A percentile compares a stretch with the other conserved stretches of the same genome.
Evolutionary conservation across 768 basidiomycete species (phyloP).

Genomic region (Panaeolus papilionaceus): DNA sequence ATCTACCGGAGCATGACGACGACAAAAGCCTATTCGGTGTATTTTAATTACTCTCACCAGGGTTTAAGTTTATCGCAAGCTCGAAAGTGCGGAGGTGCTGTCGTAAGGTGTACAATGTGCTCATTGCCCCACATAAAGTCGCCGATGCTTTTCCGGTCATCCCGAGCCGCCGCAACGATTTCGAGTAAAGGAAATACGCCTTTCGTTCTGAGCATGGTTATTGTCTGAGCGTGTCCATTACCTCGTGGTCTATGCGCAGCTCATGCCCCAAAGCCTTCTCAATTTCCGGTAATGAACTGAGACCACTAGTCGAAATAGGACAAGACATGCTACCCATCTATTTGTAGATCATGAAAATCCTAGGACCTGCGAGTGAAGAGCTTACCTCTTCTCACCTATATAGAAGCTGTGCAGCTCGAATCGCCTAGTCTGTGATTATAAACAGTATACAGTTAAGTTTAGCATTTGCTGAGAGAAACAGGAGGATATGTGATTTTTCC

Average conservation of each 20-base stretch:
- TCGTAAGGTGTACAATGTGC: background rate
- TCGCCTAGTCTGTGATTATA: slow-evolving; percentile 5
- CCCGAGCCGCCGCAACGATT: background rate
- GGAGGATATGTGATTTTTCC: background rate
- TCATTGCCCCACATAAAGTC: slow-evolving; percentile 7
- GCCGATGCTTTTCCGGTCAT: slow-evolving; percentile 1
- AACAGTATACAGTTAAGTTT: background rate
- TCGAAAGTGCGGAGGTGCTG: slow-evolving; percentile 5
- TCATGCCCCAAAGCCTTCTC: background rate
- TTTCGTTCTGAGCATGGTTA: background rate
- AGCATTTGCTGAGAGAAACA: background rate
- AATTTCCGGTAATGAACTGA: slow-evolving; percentile 11
- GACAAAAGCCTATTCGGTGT: slow-evolving; percentile 8
- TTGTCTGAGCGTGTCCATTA: background rate
- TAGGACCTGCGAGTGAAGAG: background rate
- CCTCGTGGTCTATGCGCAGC: slow-evolving; percentile 3
- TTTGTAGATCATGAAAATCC: slow-evolving; percentile 8
- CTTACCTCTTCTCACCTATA: background rate
- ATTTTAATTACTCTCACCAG: slow-evolving; percentile 4
- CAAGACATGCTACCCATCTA: background rate
- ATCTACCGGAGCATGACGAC: slow-evolving; percentile 5
- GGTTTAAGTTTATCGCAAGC: slow-evolving; percentile 1
- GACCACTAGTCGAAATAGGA: background rate
- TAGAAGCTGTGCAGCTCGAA: background rate
- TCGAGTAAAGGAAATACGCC: slow-evolving; percentile 8